Evolutionary conservation across 176 grass and related monocot species (phyloP).

Genomic region (Sorghum bicolor): Sorghum_bicolor_NCBIv3 NC_012876.2:6939501-6940000

Average conservation of each 20-base stretch:
- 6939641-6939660: background rate
- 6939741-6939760: background rate
- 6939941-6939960: background rate
- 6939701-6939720: background rate
- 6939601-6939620: conserved; percentile 1
- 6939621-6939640: background rate
- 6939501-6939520: background rate
- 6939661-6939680: background rate
- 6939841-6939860: background rate
- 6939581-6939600: background rate
- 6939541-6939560: background rate
- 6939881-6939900: background rate
- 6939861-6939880: background rate
- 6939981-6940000: background rate
- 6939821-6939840: background rate
- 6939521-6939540: background rate
- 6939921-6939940: background rate
- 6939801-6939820: background rate
- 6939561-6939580: background rate
- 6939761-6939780: background rate
- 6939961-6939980: background rate
- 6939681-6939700: background rate
- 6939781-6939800: background rate
- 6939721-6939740: background rate
- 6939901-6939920: background rate